Base-by-base conservation (phyloP, 148 eudicot species). In the Salicornia ramosissima region DNA sequence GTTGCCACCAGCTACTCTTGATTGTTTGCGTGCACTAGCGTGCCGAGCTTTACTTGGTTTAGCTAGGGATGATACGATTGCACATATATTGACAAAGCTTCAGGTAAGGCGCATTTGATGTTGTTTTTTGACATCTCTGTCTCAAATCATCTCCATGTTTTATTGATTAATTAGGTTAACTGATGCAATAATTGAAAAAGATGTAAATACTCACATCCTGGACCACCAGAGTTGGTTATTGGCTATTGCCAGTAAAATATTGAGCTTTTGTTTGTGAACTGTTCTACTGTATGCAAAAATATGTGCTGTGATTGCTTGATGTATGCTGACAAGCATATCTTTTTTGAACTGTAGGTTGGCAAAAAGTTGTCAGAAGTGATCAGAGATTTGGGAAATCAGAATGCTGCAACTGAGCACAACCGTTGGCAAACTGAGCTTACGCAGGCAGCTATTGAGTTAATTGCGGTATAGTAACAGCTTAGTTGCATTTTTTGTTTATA, bases 1-100 rank as follows among this genome's bases (percentile, higher is more conserved):
- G 46, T 78, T 85, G 62, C 86, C 97, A 29, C 91, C 97, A 67
- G 86, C 88, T 75, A 75, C 92, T 40, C 89, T 91, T 65, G 96
- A 91, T 68, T 91, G 99, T 83, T 81, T 94, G 71, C 99, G 99
- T 74, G 99, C 99, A 73, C 96, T 94, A 69, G 96, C 97, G 34
- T 90, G 97, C 71, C 85, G 99, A 68, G 99, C 87, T 43, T 87
- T 94, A 63, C 99, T 94, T 82, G 99, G 99, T 70, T 86, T 90
- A 76, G 97, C 99, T 34, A 87, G 99, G 77, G 99, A 94, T 80
- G 99, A 88, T 78, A 70, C 96, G 24, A 90, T 90, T 78, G 99
- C 97, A 36, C 97, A 88, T 68, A 94, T 94, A 83, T 76, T 94
- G 85, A 94, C 97, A 52, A 90, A 87, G 79, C 99, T 94, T 74